These are phyloP conservation scores for Epichloe elymi DNA, from an alignment of 2,329 filamentous ascomycete genomes.

Conservation along the genomic window DNA sequence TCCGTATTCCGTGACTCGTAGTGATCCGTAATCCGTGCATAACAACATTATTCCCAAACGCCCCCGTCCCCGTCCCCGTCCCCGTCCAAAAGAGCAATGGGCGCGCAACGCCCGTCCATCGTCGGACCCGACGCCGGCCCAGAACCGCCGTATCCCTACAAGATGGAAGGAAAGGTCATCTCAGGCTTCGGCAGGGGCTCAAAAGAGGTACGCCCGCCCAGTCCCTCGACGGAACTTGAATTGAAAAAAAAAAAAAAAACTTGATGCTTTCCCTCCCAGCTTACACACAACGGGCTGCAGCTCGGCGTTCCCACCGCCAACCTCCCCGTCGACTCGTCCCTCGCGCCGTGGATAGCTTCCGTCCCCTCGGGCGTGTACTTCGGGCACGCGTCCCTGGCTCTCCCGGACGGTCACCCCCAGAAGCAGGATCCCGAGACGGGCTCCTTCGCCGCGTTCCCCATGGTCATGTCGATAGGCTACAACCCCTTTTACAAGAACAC, in stretches of 20 bases:
- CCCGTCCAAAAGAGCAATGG: background rate
- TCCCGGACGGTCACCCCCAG: constrained; percentile 36
- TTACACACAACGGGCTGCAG: constrained; percentile 25
- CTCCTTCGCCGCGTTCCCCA: constrained; percentile 49
- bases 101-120: constrained; percentile 44
- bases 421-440: constrained; percentile 6
- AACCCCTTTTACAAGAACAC: constrained; percentile 97
- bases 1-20: too few relatives aligned
- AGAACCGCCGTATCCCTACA: constrained; percentile 65
- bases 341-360: constrained; percentile 46
- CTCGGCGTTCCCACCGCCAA: constrained; percentile 96
- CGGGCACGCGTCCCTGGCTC: constrained; percentile 68
- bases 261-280: background rate
- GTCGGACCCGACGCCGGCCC: constrained; percentile 65
- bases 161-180: constrained; percentile 75
- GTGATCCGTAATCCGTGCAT: too few relatives aligned
- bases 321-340: constrained; percentile 56
- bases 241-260: too few relatives aligned
- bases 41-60: too few relatives aligned
- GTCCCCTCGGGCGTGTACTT: constrained; percentile 81
- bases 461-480: constrained; percentile 91
- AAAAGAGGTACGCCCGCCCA: constrained; percentile 47
- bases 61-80: too few relatives aligned
- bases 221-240: background rate
- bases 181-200: constrained; percentile 88